Conservation (phyloP, 2,329 filamentous ascomycete species). For the Hymenoscyphus scutula region DNA sequence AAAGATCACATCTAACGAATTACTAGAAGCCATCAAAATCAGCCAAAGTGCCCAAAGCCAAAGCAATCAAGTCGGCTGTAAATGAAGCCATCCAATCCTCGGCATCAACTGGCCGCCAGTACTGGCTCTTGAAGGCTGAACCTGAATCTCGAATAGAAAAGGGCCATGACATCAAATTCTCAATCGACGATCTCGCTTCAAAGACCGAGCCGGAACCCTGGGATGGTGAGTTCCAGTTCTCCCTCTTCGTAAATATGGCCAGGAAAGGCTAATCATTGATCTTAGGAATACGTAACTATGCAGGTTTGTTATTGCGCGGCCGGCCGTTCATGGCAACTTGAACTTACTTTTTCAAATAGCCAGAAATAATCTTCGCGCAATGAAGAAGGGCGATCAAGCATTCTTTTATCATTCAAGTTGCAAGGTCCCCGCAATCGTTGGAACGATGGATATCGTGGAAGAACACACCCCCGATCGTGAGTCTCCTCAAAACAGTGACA, state of each 20-base stretch:
- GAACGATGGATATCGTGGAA: constrained; percentile 82
- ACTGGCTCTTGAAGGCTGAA: constrained; percentile 86
- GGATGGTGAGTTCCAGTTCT: constrained; percentile 53
- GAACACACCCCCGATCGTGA: constrained; percentile 78
- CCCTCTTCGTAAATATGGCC: constrained; percentile 16
- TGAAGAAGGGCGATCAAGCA: constrained; percentile 87
- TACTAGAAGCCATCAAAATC: constrained; percentile 10
- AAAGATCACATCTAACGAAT: constrained; percentile 1
- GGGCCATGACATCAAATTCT: constrained; percentile 86
- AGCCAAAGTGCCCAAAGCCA: constrained; percentile 5
- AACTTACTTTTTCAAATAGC: constrained; percentile 47
- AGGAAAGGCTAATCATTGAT: not conserved
- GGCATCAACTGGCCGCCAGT: constrained; percentile 43
- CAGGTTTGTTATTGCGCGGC: constrained; percentile 37
- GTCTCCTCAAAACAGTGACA: constrained; percentile 25
- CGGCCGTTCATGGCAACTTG: not conserved
- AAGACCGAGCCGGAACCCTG: constrained; percentile 79
- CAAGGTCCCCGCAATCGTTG: constrained; percentile 83
- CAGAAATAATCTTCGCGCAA: constrained; percentile 83
- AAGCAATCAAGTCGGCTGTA: constrained; percentile 11
- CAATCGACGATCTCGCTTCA: constrained; percentile 81
- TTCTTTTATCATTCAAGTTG: constrained; percentile 98
- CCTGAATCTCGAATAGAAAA: constrained; percentile 84
- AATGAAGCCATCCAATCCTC: constrained; percentile 10
- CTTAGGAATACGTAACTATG: constrained; percentile 47